phyloP scores from a whole-genome alignment of 768 basidiomycete species.

The Boletus rubescentipes region DNA sequence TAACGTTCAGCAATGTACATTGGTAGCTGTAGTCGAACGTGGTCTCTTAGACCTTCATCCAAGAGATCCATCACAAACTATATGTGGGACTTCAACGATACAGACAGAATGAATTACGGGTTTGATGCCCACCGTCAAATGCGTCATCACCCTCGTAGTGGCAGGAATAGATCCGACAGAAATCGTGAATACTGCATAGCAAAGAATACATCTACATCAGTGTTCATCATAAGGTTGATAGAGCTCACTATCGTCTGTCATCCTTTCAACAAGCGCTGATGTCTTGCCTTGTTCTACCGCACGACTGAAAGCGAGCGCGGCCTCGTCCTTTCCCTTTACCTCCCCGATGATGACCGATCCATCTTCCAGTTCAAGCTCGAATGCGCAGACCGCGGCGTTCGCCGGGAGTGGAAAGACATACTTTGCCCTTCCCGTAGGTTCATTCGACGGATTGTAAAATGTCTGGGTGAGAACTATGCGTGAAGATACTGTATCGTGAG shows the following conservation, averaged over 20 bases:
- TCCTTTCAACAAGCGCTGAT: conserved; percentile 48
- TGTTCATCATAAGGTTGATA: not conserved
- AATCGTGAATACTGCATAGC: conserved; percentile 50
- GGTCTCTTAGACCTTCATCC: conserved; percentile 47
- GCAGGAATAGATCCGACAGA: conserved; percentile 56
- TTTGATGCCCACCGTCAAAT: conserved; percentile 40
- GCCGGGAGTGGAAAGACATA: conserved; percentile 63
- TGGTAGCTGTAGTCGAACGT: conserved; percentile 56
- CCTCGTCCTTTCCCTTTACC: conserved; percentile 48
- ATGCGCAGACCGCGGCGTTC: conserved; percentile 52
- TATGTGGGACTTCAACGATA: not conserved
- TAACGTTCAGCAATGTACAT: conserved; percentile 51
- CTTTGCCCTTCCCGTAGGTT: conserved; percentile 43
- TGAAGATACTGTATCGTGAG: conserved; percentile 39
- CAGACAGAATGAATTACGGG: not conserved
- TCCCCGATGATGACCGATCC: conserved; percentile 44
- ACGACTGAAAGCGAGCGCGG: conserved; percentile 39
- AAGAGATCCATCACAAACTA: conserved; percentile 55
- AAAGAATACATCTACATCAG: not conserved
- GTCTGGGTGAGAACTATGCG: conserved; percentile 41
- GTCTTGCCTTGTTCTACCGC: conserved; percentile 41
- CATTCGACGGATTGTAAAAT: conserved; percentile 39
- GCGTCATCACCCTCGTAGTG: conserved; percentile 37
- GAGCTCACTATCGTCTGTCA: conserved; percentile 50
- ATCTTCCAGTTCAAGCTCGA: conserved; percentile 47